Evolutionary conservation across 2,329 filamentous ascomycete species (phyloP), one percentile per base, ranked within the genome.

Genomic region (Diaporthe australafricana): DNA sequence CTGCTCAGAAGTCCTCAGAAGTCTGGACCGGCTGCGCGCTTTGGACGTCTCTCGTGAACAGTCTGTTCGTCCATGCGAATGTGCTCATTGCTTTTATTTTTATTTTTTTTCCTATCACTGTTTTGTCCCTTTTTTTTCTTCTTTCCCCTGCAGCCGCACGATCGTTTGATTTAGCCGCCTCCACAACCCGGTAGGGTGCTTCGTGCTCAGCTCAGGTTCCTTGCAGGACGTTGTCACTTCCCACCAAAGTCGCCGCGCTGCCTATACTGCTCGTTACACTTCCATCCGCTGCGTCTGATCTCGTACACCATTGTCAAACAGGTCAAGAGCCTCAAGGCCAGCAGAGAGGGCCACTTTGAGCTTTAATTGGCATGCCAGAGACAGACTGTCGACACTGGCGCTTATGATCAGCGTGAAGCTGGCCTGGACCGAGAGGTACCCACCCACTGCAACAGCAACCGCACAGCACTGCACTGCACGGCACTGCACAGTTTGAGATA

Each of bases 91-190:
- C 56, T 71, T 57, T 71, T 63, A 62, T 35, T 35, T 35, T 35
- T 35, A 35, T 35, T 35, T 35, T 35, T 0, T 17, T 45, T 16
- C 14, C 20, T 53, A 0, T 42, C 40, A 57, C 70, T 72, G 25
- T 57, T 32, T 27, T 53, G 35, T 66, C 70, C 25, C 12, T 50
- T 42, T 65, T 20, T 32, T 67, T 63, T 68, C 40, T 25, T 38
- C 68, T 38, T 52, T 70, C 53, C 16, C 45, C 66, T 71, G 68
- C 68, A 73, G 72, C 57, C 48, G 57, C 57, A 73, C 69, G 53
- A 62, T 70, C 72, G 65, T 55, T 55, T 72, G 68, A 50, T 50
- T 76, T 77, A 79, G 72, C 72, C 57, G 72, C 72, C 72, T 70
- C 70, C 72, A 73, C 70, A 72, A 55, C 48, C 67, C 67, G 67